Evolutionary conservation across 352 stramenopile species (phyloP).

Genomic region (Thalassiosira hispida): DNA sequence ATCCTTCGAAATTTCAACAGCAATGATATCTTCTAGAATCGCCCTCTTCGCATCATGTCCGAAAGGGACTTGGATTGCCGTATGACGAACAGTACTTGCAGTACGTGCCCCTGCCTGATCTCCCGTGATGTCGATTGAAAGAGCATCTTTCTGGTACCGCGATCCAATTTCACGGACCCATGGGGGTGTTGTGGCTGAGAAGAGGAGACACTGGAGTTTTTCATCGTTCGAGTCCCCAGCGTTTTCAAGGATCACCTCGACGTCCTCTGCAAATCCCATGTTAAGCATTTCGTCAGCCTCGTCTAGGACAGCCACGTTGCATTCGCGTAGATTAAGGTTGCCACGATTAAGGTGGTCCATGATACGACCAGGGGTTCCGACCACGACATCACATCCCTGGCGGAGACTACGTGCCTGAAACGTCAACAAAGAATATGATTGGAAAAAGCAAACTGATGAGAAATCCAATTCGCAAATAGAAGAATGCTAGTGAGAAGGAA

Average conservation of each 20-base stretch:
- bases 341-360: slow-evolving; percentile 95
- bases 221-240: slow-evolving; percentile 64
- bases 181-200: slow-evolving; percentile 94
- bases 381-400: slow-evolving; percentile 92
- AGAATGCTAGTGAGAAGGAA: not conserved
- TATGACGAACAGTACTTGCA: slow-evolving; percentile 90
- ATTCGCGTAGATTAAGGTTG: slow-evolving; percentile 89
- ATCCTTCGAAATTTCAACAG: slow-evolving; percentile 85
- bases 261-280: slow-evolving; percentile 97
- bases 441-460: no score
- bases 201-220: slow-evolving; percentile 93
- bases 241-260: slow-evolving; percentile 92
- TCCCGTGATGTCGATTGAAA: slow-evolving; percentile 94
- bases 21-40: slow-evolving; percentile 86
- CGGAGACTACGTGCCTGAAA: slow-evolving; percentile 82
- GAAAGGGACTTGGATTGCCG: slow-evolving; percentile 90
- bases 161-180: slow-evolving; percentile 94
- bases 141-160: slow-evolving; percentile 92
- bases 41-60: slow-evolving; percentile 77
- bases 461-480: not conserved
- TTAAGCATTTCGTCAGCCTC: slow-evolving; percentile 98
- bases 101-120: slow-evolving; percentile 85
- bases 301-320: slow-evolving; percentile 92
- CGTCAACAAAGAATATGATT: slow-evolving; percentile 5
- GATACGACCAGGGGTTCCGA: slow-evolving; percentile 96